Evolutionary conservation across 2,329 filamentous ascomycete species (phyloP).

Genomic region (Cryphonectria japonica): DNA sequence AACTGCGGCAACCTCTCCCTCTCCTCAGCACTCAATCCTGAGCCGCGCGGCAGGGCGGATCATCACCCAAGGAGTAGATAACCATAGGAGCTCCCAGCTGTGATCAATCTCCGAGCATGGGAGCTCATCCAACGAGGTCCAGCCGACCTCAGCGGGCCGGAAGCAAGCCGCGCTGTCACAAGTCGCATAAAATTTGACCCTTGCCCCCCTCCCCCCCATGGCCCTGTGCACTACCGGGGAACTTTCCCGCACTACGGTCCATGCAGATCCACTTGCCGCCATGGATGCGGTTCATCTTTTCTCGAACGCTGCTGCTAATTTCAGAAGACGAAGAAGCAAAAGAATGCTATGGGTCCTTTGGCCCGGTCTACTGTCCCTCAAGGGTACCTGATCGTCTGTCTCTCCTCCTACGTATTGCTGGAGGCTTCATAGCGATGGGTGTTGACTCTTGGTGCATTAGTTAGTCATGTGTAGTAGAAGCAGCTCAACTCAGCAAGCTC

Average conservation of each 20-base stretch:
- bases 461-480: not conserved
- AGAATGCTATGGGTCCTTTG: not conserved
- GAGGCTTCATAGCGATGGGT: not conserved
- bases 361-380: not conserved
- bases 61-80: not conserved
- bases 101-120: not conserved
- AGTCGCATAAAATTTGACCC: conserved; percentile 24
- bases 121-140: not conserved
- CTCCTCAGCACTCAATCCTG: not conserved
- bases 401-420: not conserved
- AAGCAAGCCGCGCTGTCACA: conserved; percentile 27
- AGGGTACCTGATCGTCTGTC: not conserved
- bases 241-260: conserved; percentile 17
- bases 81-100: not conserved
- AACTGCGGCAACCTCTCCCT: not conserved
- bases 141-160: conserved; percentile 15
- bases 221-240: conserved; percentile 24
- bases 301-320: conserved; percentile 28
- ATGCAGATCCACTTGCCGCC: conserved; percentile 26
- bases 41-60: conserved; percentile 5
- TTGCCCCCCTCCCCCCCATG: not conserved
- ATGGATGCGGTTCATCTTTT: conserved; percentile 26
- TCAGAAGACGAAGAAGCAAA: not conserved
- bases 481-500: not conserved
- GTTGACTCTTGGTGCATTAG: not conserved